A percentile compares a stretch with the other conserved stretches of the same genome.
Evolutionary conservation across 176 grass and related monocot genomes (phyloP).

Genomic region (barley (Hordeum vulgare)): MorexV3_pseudomolecules_assembly NC_058524.1:53756140-53756639

Average conservation of each 20-base stretch:
- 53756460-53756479: neutral
- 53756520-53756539: neutral
- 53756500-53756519: neutral
- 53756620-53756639: neutral
- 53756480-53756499: neutral
- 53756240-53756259: neutral
- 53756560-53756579: neutral
- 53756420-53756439: neutral
- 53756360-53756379: neutral
- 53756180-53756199: too few relatives aligned
- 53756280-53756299: neutral
- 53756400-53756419: neutral
- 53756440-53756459: neutral
- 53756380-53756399: neutral
- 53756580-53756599: neutral
- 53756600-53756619: neutral
- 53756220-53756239: too few relatives aligned
- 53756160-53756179: too few relatives aligned
- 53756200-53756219: too few relatives aligned
- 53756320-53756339: neutral
- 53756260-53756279: neutral
- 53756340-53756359: neutral
- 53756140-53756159: too few relatives aligned
- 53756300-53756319: neutral
- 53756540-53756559: neutral